These are phyloP conservation scores for Cylindricascospora bacillispora DNA, from an alignment of 1,139 yeast species.

Conservation along the genomic window DNA sequence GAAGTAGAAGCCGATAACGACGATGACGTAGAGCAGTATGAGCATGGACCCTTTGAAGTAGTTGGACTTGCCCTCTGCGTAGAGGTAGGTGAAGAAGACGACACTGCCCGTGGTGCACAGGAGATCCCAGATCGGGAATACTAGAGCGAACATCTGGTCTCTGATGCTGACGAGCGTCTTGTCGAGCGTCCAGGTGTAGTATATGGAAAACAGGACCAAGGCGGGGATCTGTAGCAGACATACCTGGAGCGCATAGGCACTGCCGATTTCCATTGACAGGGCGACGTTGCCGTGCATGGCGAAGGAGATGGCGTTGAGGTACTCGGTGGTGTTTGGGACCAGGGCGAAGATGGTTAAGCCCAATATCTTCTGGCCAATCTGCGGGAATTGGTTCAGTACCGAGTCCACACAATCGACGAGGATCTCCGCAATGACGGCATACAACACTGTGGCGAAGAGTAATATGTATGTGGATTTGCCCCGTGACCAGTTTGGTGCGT, in stretches of 20 bases:
- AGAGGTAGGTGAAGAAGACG: constrained; percentile 80
- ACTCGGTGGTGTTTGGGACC: constrained; percentile 95
- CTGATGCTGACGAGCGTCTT: constrained; percentile 29
- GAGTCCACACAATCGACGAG: constrained; percentile 89
- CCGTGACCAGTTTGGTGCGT: constrained; percentile 96
- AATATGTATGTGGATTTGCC: constrained; percentile 75
- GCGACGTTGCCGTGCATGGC: constrained; percentile 96
- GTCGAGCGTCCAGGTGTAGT: constrained; percentile 21
- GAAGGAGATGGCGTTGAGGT: constrained; percentile 90
- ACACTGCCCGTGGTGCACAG: constrained; percentile 78
- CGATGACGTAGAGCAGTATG: constrained; percentile 64
- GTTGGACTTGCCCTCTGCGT: constrained; percentile 94
- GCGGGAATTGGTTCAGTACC: constrained; percentile 62
- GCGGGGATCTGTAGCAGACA: constrained; percentile 90
- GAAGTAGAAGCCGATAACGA: constrained; percentile 72
- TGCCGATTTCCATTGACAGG: constrained; percentile 91
- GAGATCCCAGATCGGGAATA: constrained; percentile 94
- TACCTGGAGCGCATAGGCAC: constrained; percentile 96
- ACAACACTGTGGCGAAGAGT: constrained; percentile 69
- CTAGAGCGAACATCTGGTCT: constrained; percentile 57
- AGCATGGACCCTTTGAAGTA: constrained; percentile 91
- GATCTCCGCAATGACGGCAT: constrained; percentile 91
- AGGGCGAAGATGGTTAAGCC: constrained; percentile 92
- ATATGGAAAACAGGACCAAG: constrained; percentile 64
- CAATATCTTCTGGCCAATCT: constrained; percentile 68